These are phyloP conservation scores for Cladosporium sp. DNA, from an alignment of 2,329 filamentous ascomycete genomes.

Conservation along the genomic window DNA sequence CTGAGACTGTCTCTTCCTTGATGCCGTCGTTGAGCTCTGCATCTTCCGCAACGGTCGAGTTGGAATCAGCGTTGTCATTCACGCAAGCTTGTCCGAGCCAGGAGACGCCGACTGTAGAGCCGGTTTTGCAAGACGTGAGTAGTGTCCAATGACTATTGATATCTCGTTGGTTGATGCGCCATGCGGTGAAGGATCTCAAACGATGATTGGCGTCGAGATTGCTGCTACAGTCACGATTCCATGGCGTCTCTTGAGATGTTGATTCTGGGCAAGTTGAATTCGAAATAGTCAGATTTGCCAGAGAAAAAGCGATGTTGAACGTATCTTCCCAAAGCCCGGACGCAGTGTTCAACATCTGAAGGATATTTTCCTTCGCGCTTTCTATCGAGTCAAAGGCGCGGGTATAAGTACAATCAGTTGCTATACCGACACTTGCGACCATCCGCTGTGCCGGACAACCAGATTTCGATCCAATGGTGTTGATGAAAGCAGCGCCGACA, in stretches of 20 bases:
- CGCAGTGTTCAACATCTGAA: slow-evolving; percentile 74
- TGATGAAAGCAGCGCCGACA: background rate
- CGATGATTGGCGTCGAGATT: slow-evolving; percentile 33
- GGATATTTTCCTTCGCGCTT: slow-evolving; percentile 67
- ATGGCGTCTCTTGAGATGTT: slow-evolving; percentile 61
- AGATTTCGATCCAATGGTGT: slow-evolving; percentile 55
- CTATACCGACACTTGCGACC: slow-evolving; percentile 80
- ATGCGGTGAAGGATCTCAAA: slow-evolving; percentile 70
- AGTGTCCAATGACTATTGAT: slow-evolving; percentile 87
- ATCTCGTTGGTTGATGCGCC: slow-evolving; percentile 73
- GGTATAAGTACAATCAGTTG: slow-evolving; percentile 85
- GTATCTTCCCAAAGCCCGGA: slow-evolving; percentile 80
- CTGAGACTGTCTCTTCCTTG: slow-evolving; percentile 70
- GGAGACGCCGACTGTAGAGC: slow-evolving; percentile 79
- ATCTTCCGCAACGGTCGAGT: slow-evolving; percentile 30
- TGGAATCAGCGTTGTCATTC: slow-evolving; percentile 42
- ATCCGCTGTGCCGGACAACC: slow-evolving; percentile 84
- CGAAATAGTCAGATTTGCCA: slow-evolving; percentile 78
- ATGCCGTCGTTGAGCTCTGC: slow-evolving; percentile 32
- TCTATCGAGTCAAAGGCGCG: slow-evolving; percentile 60
- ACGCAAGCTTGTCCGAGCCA: slow-evolving; percentile 85
- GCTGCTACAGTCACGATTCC: slow-evolving; percentile 71
- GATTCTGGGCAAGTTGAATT: slow-evolving; percentile 65
- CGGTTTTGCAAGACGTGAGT: slow-evolving; percentile 72
- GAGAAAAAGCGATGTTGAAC: slow-evolving; percentile 88